These are phyloP conservation scores for Neurospora pannonica DNA, from an alignment of 495 filamentous ascomycete genomes.

Conservation along the genomic window DNA sequence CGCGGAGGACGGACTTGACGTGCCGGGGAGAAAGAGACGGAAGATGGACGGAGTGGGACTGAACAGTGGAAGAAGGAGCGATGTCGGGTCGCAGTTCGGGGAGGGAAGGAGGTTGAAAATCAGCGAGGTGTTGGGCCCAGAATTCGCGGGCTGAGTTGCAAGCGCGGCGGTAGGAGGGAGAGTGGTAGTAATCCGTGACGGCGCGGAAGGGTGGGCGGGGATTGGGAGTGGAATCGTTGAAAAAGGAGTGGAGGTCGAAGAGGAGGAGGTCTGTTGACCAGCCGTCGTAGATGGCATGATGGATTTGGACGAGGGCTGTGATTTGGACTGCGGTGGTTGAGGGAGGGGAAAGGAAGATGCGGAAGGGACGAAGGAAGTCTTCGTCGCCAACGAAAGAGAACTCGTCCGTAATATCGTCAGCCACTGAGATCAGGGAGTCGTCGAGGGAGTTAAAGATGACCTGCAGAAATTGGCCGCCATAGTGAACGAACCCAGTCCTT, in stretches of 20 bases:
- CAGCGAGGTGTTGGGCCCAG: conserved; percentile 46
- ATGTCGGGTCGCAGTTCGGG: conserved; percentile 31
- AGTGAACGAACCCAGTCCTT: conserved; percentile 55
- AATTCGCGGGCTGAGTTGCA: conserved; percentile 33
- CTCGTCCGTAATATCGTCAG: conserved; percentile 15
- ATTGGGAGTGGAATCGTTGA: conserved; percentile 8
- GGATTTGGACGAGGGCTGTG: conserved; percentile 43
- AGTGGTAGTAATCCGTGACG: conserved; percentile 33
- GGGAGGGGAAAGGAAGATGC: conserved; percentile 35
- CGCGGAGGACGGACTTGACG: conserved; percentile 2
- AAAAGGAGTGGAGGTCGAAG: conserved; percentile 47
- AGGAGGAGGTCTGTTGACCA: conserved; percentile 72
- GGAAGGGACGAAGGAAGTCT: conserved; percentile 49
- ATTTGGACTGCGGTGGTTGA: conserved; percentile 6
- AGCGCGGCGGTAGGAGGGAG: conserved; percentile 5
- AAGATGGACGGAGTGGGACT: conserved; percentile 11
- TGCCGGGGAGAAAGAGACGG: conserved; percentile 5
- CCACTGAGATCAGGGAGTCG: conserved; percentile 27
- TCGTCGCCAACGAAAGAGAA: conserved; percentile 13
- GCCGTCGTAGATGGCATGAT: conserved; percentile 76
- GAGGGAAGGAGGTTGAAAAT: conserved; percentile 27
- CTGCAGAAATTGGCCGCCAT: conserved; percentile 45
- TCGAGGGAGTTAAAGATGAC: conserved; percentile 48
- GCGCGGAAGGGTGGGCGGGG: conserved; percentile 43
- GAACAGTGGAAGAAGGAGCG: conserved; percentile 1